Percentiles rank a stretch among this genome's conserved stretches.
phyloP scores from a whole-genome alignment of 2,329 filamentous ascomycete species.

The Exophiala phaeomuriformis region DNA sequence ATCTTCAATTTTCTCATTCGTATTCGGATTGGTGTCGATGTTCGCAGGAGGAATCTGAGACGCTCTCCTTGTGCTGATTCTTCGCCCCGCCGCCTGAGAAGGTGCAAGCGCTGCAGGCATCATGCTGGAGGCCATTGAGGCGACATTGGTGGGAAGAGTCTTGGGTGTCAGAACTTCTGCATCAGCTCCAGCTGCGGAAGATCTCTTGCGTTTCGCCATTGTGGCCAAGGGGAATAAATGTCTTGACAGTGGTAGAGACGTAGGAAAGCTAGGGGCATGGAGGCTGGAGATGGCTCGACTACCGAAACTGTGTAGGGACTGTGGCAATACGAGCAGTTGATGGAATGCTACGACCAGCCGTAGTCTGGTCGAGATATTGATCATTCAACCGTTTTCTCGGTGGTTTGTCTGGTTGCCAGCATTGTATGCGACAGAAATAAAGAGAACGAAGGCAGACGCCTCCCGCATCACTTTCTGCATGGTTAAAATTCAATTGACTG shows the following conservation, averaged over 20 bases:
- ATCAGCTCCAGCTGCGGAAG: slow-evolving; percentile 2
- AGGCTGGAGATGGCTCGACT: background rate
- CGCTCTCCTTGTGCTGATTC: slow-evolving; percentile 24
- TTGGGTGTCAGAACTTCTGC: background rate
- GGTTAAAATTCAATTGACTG: background rate
- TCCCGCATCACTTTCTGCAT: background rate
- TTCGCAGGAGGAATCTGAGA: slow-evolving; percentile 20
- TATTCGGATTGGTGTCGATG: slow-evolving; percentile 28
- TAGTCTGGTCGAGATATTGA: background rate
- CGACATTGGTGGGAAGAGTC: background rate
- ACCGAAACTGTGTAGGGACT: background rate
- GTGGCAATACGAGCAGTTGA: background rate
- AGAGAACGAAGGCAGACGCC: background rate
- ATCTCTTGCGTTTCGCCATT: slow-evolving; percentile 27
- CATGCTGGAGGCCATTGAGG: slow-evolving; percentile 8
- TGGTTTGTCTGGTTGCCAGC: background rate
- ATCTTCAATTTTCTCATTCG: slow-evolving; percentile 28
- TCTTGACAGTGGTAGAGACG: background rate
- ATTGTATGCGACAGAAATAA: background rate
- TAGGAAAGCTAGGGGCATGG: background rate
- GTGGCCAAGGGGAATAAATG: background rate
- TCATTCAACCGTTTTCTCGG: slow-evolving; percentile 3
- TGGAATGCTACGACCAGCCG: background rate
- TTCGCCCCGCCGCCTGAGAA: slow-evolving; percentile 5
- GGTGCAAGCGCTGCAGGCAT: slow-evolving; percentile 15